Base-by-base conservation (phyloP, 106 monocot species). In the Phalaenopsis aphrodite region DNA sequence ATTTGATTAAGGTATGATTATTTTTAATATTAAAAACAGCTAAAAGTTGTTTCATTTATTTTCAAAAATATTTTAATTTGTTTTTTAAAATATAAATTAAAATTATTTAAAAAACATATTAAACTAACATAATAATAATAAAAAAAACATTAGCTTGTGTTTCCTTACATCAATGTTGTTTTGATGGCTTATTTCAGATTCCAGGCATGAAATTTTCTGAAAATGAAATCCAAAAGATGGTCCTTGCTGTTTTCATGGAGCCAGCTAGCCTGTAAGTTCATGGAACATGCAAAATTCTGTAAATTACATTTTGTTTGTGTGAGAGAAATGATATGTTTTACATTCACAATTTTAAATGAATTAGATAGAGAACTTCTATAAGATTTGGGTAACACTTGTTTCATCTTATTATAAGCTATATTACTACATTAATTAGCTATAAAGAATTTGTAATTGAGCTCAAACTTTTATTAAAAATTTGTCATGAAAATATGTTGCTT, bases 231-330 rank as follows among this genome's bases (percentile, higher is more conserved):
- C 55, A 56, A 10, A 78, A 58, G n/a, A 56, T 57, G 78, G 78
- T 78, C 17, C 78, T 56, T 38, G 78, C 56, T 78, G 19, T 78
- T 78, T 78, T 78, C 38, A 38, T 56, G 57, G 78, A 78, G 41
- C 78, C 78, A 38, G 78, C 78, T 15, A 56, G 78, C 57, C 16
- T 78, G 78, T 78, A 46, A 78, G 78, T 57, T 39, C 2, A 1
- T 36, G 69, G n/a, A 2, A 21, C 38, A 69, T 69, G 12, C 5
- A 11, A 37, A 0, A 6, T 38, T 69, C 3, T 69, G 61, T 75
- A 23, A 64, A 64, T 64, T 4, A 45, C 43, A 24, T 12, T 12
- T 58, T 19, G 3, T 58, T 5, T 58, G 17, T 58, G 19, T 58
- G 17, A 19, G 19, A 17, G 58, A 58, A 58, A 21, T 64, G 64